Evolutionary conservation across 73 alveolate species (phyloP).

Genomic region (Urostyla sp.): DNA sequence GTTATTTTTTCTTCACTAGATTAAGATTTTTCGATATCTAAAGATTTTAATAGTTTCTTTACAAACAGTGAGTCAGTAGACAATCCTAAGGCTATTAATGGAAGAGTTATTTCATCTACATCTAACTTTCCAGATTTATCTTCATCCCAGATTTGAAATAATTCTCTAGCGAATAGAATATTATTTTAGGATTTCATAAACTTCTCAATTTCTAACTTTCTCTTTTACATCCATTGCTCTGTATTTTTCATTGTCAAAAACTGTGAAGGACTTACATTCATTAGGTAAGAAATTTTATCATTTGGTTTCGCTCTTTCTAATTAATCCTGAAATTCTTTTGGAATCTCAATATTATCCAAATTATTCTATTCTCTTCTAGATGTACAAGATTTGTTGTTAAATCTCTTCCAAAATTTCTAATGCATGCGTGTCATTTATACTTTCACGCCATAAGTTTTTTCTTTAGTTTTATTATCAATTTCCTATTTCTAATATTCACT

Average conservation of each 20-base stretch:
- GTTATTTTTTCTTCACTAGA: conserved; percentile 16
- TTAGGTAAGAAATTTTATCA: conserved; percentile 28
- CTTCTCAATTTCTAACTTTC: background rate
- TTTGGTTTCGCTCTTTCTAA: conserved; percentile 33
- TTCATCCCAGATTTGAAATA: conserved; percentile 56
- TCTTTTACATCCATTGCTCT: conserved; percentile 28
- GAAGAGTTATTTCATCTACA: conserved; percentile 53
- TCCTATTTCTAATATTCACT: background rate
- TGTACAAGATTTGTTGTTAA: background rate
- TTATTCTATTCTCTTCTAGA: background rate
- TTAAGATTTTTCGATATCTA: conserved; percentile 18
- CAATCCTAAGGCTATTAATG: conserved; percentile 54
- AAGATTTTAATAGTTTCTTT: conserved; percentile 7
- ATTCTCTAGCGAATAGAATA: conserved; percentile 41
- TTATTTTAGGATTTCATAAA: conserved; percentile 16
- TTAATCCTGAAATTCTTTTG: conserved; percentile 43
- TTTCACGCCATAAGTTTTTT: conserved; percentile 31
- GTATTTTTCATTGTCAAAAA: conserved; percentile 38
- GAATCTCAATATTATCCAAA: conserved; percentile 18
- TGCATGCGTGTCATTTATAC: conserved; percentile 44
- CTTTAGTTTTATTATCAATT: background rate
- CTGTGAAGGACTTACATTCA: conserved; percentile 10
- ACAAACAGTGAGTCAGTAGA: conserved; percentile 51
- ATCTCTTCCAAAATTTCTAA: conserved; percentile 21
- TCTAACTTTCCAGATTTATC: conserved; percentile 52